phyloP scores from a whole-genome alignment of 2,329 filamentous ascomycete species.

The Xylariaceae sp. region DNA sequence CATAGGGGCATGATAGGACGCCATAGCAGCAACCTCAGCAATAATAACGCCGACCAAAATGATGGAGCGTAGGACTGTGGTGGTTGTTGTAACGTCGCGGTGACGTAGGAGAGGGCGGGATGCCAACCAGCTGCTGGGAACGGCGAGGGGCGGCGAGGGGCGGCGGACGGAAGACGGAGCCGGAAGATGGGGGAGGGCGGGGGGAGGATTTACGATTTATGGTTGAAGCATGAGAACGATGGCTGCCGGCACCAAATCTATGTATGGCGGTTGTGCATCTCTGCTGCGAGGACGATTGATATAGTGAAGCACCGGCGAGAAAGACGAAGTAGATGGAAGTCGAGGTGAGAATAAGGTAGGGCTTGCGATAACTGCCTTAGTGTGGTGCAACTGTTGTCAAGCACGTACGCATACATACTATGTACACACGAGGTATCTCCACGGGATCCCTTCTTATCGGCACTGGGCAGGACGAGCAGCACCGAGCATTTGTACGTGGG shows the following conservation, averaged over 20 bases:
- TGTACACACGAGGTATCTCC: no score
- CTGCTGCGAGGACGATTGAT: constrained; percentile 2
- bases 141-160: constrained; percentile 14
- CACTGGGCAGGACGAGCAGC: no score
- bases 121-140: background rate
- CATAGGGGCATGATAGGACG: constrained; percentile 30
- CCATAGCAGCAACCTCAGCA: constrained; percentile 21
- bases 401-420: no score
- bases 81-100: constrained; percentile 7
- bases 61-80: constrained; percentile 1
- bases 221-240: constrained; percentile 28
- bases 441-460: no score
- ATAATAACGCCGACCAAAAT: background rate
- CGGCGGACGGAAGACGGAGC: constrained; percentile 8
- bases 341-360: background rate
- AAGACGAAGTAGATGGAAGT: background rate
- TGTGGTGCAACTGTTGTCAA: no score
- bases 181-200: constrained; percentile 17
- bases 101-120: constrained; percentile 11
- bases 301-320: background rate
- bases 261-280: constrained; percentile 12
- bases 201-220: constrained; percentile 16
- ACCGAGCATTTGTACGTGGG: no score
- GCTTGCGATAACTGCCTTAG: background rate
- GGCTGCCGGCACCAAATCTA: constrained; percentile 13